Evolutionary conservation across 176 grass and related monocot species (phyloP), one percentile per base, ranked within the genome.

Genomic region (Juncus effusus): DNA sequence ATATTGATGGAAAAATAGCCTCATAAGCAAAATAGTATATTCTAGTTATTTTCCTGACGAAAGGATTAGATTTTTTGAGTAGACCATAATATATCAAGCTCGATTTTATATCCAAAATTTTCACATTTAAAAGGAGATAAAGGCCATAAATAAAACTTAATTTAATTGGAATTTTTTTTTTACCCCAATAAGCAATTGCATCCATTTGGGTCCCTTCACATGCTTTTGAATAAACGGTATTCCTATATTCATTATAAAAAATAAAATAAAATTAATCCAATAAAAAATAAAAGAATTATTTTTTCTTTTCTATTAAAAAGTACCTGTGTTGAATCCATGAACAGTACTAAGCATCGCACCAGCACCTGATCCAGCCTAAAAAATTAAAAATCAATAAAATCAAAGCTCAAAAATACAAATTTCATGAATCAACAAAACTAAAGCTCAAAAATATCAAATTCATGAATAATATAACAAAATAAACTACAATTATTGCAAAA

Each of bases 151-250:
- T 65, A 63, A 44, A 63, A 63, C 57, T 39, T 61, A 61, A 61
- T 61, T 62, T 63, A 45, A 37, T 7, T 39, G 7, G 3, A 3
- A 44, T 12, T 3, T 3, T 42, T 3, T 42, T 28, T 62, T 78
- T 86, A 99, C 94, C 78, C 82, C 88, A 50, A 91, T 54, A 73
- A 91, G 63, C 2, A 99, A 60, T 38, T 89, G 94, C 75, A 93
- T 54, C 94, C 82, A 99, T 77, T 89, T 93, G 10, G 85, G 75
- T 3, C 88, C 94, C 69, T 79, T 93, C 60, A 93, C 88, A 70
- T 93, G 85, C 76, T 93, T 99, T 68, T 86, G 94, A 62, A 99
- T 67, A 78, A 89, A 89, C 12, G 88, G 88, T 64, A 99, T 86
- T 42, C 83, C 88, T 99, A 68, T 42, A 54, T 10, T 74, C 74